These are phyloP conservation scores for Anthracocystis walkeri DNA, from an alignment of 1,284 basidiomycete genomes.

Conservation along the genomic window DNA sequence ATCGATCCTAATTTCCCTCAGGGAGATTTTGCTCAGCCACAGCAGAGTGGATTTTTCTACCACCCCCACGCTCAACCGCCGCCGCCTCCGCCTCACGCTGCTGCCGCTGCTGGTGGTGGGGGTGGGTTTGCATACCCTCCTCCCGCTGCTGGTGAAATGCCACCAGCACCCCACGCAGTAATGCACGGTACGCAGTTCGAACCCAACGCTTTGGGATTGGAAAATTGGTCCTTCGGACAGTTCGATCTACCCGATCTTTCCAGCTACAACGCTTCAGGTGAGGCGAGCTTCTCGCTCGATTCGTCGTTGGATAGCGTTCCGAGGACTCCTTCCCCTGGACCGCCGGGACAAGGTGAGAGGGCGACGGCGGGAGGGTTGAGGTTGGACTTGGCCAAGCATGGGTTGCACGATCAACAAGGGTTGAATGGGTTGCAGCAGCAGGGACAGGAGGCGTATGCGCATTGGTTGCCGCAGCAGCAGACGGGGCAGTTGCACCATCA, in stretches of 20 bases:
- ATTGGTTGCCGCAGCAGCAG: neutral
- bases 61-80: neutral
- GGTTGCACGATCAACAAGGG: neutral
- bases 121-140: neutral
- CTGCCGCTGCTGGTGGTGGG: neutral
- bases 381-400: neutral
- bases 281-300: slow-evolving; percentile 12
- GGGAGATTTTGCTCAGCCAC: too few species aligned
- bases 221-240: slow-evolving; percentile 6
- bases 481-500: neutral
- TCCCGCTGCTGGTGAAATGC: neutral
- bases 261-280: neutral
- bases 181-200: neutral
- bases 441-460: neutral
- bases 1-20: slow-evolving; percentile 15
- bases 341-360: neutral
- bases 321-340: slow-evolving; percentile 2
- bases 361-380: neutral
- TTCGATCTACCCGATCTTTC: slow-evolving; percentile 10
- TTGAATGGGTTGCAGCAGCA: neutral
- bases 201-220: slow-evolving; percentile 6
- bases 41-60: neutral
- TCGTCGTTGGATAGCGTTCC: slow-evolving; percentile 4
- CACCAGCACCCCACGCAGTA: neutral
- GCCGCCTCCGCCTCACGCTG: neutral